Evolutionary conservation across 495 filamentous ascomycete species (phyloP), one percentile per base, ranked within the genome.

Genomic region (Hypoxylon fuscum): DNA sequence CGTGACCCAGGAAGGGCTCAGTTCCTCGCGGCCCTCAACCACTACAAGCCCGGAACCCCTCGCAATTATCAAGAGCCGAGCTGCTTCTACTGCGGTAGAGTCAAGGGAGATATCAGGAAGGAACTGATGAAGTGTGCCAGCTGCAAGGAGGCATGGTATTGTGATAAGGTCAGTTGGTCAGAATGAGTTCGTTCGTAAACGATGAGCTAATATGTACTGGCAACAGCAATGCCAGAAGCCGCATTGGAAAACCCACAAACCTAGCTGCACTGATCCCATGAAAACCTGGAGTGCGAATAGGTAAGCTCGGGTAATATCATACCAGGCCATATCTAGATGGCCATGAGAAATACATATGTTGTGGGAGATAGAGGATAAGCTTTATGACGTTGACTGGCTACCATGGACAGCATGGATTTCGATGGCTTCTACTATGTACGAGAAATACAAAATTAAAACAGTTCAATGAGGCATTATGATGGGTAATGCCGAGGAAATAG

Each of bases 1-100:
- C 61, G 66, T 7, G 52, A 42, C 11, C 57, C 62, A 1, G 54
- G 66, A 15, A 50, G 32, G 12, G 53, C 57, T 4, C 66, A 69
- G 25, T 65, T 69, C 14, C 42, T 66, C 14, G 62, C 57, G 9
- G 57, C 62, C 5, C 31, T 69, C 14, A 50, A 66, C 53, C 0
- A 41, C n/a, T 59, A 59, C 29, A 15, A 59, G 31, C 46, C 56
- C 9, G 56, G 60, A 11, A 51, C 42, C 3, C 60, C 60, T 27
- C 66, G 57, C 37, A 38, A 51, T 48, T 69, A 40, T 22, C n/a
- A 48, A 1, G 29, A 47, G 20, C 61, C 51, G 1, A 55, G 56
- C 41, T 65, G 61, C 53, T 55, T 48, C 29, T 7, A 37, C 12
- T 69, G 61, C 17, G 61, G 55, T 0, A 52, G 60, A 40, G 38